Evolutionary conservation across 441 rosid species (phyloP).

Genomic region (Corymbia calophylla): DNA sequence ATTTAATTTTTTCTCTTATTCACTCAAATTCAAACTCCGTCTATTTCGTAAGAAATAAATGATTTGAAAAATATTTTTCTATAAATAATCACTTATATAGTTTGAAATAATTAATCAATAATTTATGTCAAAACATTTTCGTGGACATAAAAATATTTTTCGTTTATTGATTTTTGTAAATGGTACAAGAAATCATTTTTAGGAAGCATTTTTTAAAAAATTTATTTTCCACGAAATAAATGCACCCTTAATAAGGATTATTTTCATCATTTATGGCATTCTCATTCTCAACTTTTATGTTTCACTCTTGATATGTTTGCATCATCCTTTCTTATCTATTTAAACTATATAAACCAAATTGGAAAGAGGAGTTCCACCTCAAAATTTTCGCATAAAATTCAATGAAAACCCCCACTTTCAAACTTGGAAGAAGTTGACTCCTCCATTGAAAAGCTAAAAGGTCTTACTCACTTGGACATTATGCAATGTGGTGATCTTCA

Average conservation of each 20-base stretch:
- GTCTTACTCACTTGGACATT: too few relatives aligned
- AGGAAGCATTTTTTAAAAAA: too few relatives aligned
- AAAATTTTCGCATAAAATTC: neutral
- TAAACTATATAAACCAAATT: neutral
- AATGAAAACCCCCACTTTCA: neutral
- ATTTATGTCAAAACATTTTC: too few relatives aligned
- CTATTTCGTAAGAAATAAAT: too few relatives aligned
- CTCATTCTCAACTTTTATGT: neutral
- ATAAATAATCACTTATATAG: too few relatives aligned
- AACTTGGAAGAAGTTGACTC: too few relatives aligned
- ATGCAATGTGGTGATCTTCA: too few relatives aligned
- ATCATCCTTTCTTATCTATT: neutral
- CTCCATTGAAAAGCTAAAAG: too few relatives aligned
- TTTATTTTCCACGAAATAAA: too few relatives aligned
- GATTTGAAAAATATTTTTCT: too few relatives aligned
- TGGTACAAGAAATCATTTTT: neutral
- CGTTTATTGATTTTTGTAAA: neutral
- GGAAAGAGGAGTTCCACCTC: neutral
- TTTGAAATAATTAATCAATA: rapidly evolving
- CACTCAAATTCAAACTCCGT: neutral
- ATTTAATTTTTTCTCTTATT: neutral
- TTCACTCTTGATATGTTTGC: neutral
- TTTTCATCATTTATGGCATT: neutral
- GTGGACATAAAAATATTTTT: too few relatives aligned
- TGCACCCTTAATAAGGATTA: neutral